phyloP scores from a whole-genome alignment of 192 early-diverging fungal species.

The Entophlyctis helioformis region DNA sequence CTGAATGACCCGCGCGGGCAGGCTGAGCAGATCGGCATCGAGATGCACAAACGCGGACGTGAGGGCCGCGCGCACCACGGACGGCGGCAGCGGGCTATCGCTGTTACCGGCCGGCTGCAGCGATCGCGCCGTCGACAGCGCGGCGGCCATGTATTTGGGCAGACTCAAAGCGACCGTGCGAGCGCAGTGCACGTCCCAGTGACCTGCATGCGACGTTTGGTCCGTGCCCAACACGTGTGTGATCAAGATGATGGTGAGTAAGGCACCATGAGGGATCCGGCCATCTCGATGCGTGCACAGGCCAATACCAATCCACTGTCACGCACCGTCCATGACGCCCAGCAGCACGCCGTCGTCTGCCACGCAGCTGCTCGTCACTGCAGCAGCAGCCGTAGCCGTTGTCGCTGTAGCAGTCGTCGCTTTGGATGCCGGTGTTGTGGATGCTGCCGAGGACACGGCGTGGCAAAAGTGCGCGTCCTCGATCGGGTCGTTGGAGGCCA shows the following conservation, averaged over 20 bases:
- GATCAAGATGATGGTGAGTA: no score
- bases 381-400: no score
- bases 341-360: constrained; percentile 4
- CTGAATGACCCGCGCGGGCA: constrained; percentile 5
- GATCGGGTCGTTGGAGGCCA: constrained; percentile 10
- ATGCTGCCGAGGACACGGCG: no score
- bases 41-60: constrained; percentile 8
- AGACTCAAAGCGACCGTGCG: constrained; percentile 3
- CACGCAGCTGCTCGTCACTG: not conserved
- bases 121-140: constrained; percentile 1
- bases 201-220: not conserved
- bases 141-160: constrained; percentile 6
- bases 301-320: no score
- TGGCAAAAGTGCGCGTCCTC: constrained; percentile 15
- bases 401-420: no score
- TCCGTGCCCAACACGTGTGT: not conserved
- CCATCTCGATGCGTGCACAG: no score
- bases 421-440: no score
- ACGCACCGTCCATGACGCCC: constrained; percentile 13
- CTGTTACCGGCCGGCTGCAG: no score
- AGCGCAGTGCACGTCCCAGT: constrained; percentile 10
- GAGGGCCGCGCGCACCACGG: no score
- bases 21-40: constrained; percentile 4
- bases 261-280: no score
- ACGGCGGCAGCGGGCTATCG: no score